Evolutionary conservation across 352 stramenopile species (phyloP).

Genomic region (Globisporangium irregulare): DNA sequence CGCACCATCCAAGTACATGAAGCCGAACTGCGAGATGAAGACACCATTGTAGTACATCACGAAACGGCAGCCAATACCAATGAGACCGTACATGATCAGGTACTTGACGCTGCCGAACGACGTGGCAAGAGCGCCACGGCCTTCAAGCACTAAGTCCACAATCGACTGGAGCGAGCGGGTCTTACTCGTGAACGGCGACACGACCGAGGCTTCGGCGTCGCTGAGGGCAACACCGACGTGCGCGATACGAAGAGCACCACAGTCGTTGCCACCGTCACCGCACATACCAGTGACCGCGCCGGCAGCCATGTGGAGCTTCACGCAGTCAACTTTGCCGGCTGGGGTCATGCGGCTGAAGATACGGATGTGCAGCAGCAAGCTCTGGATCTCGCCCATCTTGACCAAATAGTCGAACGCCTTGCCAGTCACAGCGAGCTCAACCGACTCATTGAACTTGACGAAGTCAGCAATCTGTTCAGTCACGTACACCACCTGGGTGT

Average conservation of each 20-base stretch:
- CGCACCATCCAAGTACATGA: conserved; percentile 79
- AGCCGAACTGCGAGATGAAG: conserved; percentile 86
- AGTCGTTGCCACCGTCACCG: conserved; percentile 90
- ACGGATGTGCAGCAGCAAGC: conserved; percentile 59
- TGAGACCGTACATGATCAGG: conserved; percentile 87
- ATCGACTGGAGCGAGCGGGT: conserved; percentile 72
- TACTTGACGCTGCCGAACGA: conserved; percentile 86
- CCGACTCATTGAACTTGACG: conserved; percentile 30
- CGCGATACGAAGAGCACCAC: conserved; percentile 86
- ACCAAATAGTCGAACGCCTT: conserved; percentile 69
- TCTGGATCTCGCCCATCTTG: conserved; percentile 56
- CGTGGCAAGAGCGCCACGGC: conserved; percentile 75
- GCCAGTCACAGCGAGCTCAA: conserved; percentile 70
- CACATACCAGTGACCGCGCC: conserved; percentile 81
- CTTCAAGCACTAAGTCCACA: conserved; percentile 77
- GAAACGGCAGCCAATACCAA: conserved; percentile 77
- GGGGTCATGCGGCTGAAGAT: conserved; percentile 85
- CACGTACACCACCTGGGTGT: conserved; percentile 47
- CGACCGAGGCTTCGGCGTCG: conserved; percentile 84
- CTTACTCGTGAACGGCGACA: conserved; percentile 89
- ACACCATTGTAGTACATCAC: conserved; percentile 87
- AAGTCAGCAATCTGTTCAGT: conserved; percentile 49
- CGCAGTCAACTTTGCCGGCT: conserved; percentile 66
- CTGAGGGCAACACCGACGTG: conserved; percentile 90
- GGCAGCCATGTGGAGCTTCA: conserved; percentile 59